phyloP scores from a whole-genome alignment of 1,284 basidiomycete species.

The Psilocybe mexicana region DNA sequence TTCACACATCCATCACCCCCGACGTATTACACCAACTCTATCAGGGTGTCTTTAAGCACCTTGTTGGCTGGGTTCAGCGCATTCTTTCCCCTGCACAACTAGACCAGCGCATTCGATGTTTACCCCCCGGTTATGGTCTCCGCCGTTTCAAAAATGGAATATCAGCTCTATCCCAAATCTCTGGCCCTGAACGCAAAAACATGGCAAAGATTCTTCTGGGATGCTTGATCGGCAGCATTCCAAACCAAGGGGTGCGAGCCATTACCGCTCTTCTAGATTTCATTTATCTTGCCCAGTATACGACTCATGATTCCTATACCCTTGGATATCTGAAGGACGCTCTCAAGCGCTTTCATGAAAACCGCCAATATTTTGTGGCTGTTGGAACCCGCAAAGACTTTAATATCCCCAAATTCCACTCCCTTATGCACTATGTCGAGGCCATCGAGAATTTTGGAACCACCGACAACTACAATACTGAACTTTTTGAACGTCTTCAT shows the following conservation, averaged over 20 bases:
- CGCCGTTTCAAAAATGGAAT: constrained; percentile 21
- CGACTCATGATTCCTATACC: constrained; percentile 9
- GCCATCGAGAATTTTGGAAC: constrained; percentile 16
- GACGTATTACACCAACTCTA: constrained; percentile 46
- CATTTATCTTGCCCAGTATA: constrained; percentile 21
- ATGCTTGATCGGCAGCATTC: constrained; percentile 13
- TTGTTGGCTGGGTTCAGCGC: constrained; percentile 27
- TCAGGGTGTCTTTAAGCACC: constrained; percentile 32
- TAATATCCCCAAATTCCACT: constrained; percentile 22
- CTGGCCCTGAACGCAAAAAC: constrained; percentile 20
- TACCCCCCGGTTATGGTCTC: constrained; percentile 17
- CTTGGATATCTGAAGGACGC: constrained; percentile 15
- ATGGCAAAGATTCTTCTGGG: constrained; percentile 24
- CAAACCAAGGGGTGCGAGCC: constrained; percentile 3
- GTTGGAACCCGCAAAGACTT: constrained; percentile 5
- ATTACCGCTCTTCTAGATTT: constrained; percentile 17
- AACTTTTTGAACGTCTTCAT: constrained; percentile 15
- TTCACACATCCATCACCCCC: constrained; percentile 37
- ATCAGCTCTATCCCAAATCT: constrained; percentile 17
- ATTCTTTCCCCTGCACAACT: constrained; percentile 2
- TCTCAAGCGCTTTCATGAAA: constrained; percentile 14
- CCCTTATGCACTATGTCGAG: constrained; percentile 18
- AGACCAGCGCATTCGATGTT: constrained; percentile 8
- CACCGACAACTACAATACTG: constrained; percentile 21
- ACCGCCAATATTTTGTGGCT: constrained; percentile 12